These are phyloP conservation scores for Pachyrhizus erosus DNA, from an alignment of 306 rosid species.

Conservation along the genomic window DNA sequence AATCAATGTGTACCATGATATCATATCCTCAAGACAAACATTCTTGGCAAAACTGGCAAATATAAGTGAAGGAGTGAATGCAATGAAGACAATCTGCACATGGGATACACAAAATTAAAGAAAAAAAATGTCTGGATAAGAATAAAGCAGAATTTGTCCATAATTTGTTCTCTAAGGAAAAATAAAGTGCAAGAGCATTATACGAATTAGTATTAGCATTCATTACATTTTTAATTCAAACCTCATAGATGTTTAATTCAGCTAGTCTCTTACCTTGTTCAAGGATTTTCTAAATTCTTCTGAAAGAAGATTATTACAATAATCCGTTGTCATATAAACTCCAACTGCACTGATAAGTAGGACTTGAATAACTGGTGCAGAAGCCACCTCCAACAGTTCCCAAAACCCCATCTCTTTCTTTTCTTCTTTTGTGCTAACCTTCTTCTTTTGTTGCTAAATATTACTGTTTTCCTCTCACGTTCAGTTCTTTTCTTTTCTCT, in stretches of 20 bases:
- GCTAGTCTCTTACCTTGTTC: constrained; percentile 65
- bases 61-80: constrained; percentile 84
- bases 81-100: constrained; percentile 75
- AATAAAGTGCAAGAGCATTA: constrained; percentile 8
- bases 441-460: not conserved
- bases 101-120: not conserved
- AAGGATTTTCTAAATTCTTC: constrained; percentile 59
- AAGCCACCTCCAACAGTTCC: constrained; percentile 67
- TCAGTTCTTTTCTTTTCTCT: constrained; percentile 23
- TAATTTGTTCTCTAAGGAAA: not conserved
- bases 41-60: constrained; percentile 75
- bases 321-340: constrained; percentile 70
- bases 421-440: not conserved
- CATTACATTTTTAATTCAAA: not conserved
- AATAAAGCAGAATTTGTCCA: constrained; percentile 10
- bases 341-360: constrained; percentile 73
- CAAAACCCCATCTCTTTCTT: constrained; percentile 63
- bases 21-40: constrained; percentile 76
- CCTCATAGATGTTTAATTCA: not conserved
- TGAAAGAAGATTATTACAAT: constrained; percentile 68
- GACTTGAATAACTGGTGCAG: constrained; percentile 79
- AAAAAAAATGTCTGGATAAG: not conserved
- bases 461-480: not conserved
- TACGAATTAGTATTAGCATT: not conserved
- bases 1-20: constrained; percentile 66